These are phyloP conservation scores for Cryptococcus jaspeensis DNA, from an alignment of 1,284 basidiomycete species.

Conservation along the genomic window DNA sequence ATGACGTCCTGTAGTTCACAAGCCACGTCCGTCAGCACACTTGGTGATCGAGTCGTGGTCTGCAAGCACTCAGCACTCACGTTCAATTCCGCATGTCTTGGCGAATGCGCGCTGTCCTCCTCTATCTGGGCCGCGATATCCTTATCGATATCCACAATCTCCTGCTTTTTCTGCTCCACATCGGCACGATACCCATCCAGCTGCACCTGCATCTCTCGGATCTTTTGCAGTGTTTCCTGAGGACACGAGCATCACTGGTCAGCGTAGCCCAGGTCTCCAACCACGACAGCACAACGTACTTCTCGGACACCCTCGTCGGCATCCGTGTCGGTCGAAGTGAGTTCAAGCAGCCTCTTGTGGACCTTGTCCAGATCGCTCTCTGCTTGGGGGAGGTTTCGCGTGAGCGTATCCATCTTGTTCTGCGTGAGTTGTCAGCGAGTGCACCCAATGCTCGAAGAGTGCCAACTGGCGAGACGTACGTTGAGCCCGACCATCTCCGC, in stretches of 20 bases:
- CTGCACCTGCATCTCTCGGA: too few species aligned
- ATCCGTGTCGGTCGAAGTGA: constrained; percentile 18
- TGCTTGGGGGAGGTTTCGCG: constrained; percentile 1
- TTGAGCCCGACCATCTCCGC: neutral
- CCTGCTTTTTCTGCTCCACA: constrained; percentile 1
- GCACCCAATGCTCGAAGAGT: neutral
- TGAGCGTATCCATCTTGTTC: constrained; percentile 1
- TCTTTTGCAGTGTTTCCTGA: too few species aligned
- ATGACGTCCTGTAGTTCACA: too few species aligned
- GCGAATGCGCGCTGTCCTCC: neutral
- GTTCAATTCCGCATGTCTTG: neutral
- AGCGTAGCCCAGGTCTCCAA: too few species aligned
- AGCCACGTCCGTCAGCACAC: too few species aligned
- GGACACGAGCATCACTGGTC: too few species aligned
- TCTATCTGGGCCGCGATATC: neutral
- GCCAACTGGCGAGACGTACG: too few species aligned
- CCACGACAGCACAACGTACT: neutral
- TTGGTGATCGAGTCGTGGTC: too few species aligned
- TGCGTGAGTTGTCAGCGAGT: too few species aligned
- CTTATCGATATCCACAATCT: neutral
- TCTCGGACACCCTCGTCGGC: constrained; percentile 13
- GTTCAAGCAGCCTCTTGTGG: constrained; percentile 7
- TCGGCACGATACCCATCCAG: constrained; percentile 6
- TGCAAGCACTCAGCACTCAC: neutral
- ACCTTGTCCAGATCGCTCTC: constrained; percentile 10